These are phyloP conservation scores for Stephania yunnanensis DNA, from an alignment of 164 flowering plant species.

Conservation along the genomic window DNA sequence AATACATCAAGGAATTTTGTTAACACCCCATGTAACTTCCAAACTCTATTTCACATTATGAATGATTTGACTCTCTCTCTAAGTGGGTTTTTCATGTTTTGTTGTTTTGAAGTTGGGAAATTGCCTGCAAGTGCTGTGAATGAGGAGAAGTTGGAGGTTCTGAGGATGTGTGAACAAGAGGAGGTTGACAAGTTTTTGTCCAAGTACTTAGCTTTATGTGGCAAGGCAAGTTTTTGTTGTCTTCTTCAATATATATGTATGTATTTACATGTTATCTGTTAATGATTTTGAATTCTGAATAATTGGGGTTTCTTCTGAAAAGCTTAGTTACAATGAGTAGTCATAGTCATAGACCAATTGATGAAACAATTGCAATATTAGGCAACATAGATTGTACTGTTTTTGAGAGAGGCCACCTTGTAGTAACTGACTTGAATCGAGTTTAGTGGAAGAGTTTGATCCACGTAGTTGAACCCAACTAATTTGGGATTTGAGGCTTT, in stretches of 20 bases:
- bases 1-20: conserved; percentile 29
- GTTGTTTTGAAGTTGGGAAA: conserved; percentile 47
- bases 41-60: background rate
- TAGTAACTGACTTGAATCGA: too few relatives aligned
- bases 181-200: conserved; percentile 36
- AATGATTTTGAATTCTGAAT: too few relatives aligned
- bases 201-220: conserved; percentile 43
- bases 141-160: conserved; percentile 40
- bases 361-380: background rate
- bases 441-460: too few relatives aligned
- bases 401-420: background rate
- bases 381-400: background rate
- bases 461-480: too few relatives aligned
- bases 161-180: conserved; percentile 40
- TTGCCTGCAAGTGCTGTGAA: conserved; percentile 53
- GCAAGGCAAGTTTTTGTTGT: conserved; percentile 37
- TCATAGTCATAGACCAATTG: background rate
- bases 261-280: background rate
- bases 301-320: background rate
- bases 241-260: background rate
- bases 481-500: background rate
- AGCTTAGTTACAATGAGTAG: background rate
- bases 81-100: background rate
- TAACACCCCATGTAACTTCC: conserved; percentile 34
- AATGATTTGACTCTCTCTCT: background rate